Percentiles rank a stretch among this genome's conserved stretches.
phyloP scores from a whole-genome alignment of 2,329 filamentous ascomycete species.

The Graphium sp. region DNA sequence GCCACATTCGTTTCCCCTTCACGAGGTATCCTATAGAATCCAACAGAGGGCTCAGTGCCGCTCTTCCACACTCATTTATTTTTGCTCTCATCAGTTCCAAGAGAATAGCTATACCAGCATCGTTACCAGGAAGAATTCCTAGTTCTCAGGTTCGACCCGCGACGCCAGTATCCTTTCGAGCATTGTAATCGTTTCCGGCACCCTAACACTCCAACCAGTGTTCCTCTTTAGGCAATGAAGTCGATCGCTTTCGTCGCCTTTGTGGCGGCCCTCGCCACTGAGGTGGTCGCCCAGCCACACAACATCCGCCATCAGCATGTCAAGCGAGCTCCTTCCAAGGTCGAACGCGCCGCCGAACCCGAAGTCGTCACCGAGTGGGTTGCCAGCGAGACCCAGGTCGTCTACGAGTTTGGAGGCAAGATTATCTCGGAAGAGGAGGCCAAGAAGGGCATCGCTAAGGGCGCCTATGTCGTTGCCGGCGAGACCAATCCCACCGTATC shows the following conservation, averaged over 20 bases:
- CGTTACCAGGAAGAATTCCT: too few relatives aligned
- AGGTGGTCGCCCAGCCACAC: slow-evolving; percentile 40
- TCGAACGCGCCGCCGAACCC: slow-evolving; percentile 29
- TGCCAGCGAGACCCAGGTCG: slow-evolving; percentile 43
- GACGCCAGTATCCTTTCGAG: too few relatives aligned
- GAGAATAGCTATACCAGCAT: too few relatives aligned
- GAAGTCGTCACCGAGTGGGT: slow-evolving; percentile 33
- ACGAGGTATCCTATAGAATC: too few relatives aligned
- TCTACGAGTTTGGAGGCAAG: slow-evolving; percentile 56
- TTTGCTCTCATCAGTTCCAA: too few relatives aligned
- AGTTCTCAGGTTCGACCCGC: too few relatives aligned
- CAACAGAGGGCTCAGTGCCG: too few relatives aligned
- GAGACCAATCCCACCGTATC: slow-evolving; percentile 30
- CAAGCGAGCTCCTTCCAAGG: slow-evolving; percentile 28
- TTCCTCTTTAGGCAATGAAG: slow-evolving; percentile 29
- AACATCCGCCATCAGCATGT: slow-evolving; percentile 44
- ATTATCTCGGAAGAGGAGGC: slow-evolving; percentile 46
- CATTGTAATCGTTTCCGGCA: too few relatives aligned
- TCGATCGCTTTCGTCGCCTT: slow-evolving; percentile 28
- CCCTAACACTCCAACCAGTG: too few relatives aligned
- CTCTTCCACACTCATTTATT: too few relatives aligned
- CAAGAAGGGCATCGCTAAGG: slow-evolving; percentile 52
- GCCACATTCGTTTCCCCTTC: too few relatives aligned
- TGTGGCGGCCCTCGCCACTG: slow-evolving; percentile 32
- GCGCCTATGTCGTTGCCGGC: slow-evolving; percentile 50